A percentile compares a stretch with the other conserved stretches of the same genome.
phyloP scores from a whole-genome alignment of 495 filamentous ascomycete genomes.

The Trichocladium uniseriatum region DNA sequence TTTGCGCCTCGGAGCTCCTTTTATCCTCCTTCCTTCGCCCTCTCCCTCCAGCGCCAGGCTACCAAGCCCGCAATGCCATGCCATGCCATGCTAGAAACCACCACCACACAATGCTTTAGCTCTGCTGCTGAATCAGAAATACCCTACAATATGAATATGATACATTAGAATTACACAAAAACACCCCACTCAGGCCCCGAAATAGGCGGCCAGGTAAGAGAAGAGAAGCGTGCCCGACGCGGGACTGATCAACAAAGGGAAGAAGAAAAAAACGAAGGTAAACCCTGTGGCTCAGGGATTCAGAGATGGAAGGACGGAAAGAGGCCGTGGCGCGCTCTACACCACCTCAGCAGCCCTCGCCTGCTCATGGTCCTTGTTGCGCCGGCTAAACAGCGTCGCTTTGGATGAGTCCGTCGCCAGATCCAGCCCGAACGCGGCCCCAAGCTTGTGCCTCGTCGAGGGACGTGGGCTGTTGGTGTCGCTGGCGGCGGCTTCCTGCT shows the following conservation, averaged over 20 bases:
- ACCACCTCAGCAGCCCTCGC: constrained; percentile 25
- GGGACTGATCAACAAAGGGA: neutral
- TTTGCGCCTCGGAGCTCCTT: neutral
- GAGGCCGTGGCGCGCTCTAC: constrained; percentile 21
- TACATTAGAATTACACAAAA: constrained; percentile 4
- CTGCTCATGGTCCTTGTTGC: constrained; percentile 23
- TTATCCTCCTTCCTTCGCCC: neutral
- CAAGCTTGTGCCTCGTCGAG: constrained; percentile 6
- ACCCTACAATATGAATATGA: neutral
- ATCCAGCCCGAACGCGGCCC: constrained; percentile 20
- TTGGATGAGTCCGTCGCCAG: constrained; percentile 25
- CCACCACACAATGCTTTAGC: neutral
- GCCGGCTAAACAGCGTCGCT: constrained; percentile 33
- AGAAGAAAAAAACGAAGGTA: constrained; percentile 1
- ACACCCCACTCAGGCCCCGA: neutral
- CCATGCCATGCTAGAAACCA: neutral
- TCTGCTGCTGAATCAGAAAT: neutral
- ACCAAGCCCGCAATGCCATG: neutral
- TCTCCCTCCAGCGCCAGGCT: neutral
- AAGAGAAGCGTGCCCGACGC: constrained; percentile 8
- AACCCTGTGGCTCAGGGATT: neutral
- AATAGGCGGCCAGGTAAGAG: neutral
- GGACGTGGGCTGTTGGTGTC: constrained; percentile 6
- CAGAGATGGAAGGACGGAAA: constrained; percentile 16
- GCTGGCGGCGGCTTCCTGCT: constrained; percentile 29